A percentile compares a stretch with the other conserved stretches of the same genome.
Conservation (phyloP, 2,329 filamentous ascomycete species). For the Nemania sp. region DNA sequence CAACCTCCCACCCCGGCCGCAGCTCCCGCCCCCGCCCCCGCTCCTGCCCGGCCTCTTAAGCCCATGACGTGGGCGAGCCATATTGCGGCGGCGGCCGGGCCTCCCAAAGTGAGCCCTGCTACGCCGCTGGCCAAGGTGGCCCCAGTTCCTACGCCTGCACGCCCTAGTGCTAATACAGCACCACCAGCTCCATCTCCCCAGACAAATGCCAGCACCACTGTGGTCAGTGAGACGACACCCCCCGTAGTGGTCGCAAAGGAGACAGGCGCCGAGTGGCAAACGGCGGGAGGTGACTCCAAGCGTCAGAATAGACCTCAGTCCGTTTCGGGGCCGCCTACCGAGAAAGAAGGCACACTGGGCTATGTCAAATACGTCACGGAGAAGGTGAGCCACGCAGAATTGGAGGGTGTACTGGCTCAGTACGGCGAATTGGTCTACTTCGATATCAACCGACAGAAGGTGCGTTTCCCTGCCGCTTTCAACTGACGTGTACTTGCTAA, state of each 20-base stretch:
- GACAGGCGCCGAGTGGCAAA: conserved; percentile 78
- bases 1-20: conserved; percentile 57
- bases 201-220: conserved; percentile 49
- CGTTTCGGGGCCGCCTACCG: conserved; percentile 59
- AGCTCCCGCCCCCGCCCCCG: conserved; percentile 55
- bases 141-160: conserved; percentile 50
- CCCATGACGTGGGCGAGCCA: conserved; percentile 78
- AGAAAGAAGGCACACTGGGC: conserved; percentile 78
- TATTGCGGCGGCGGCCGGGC: conserved; percentile 60
- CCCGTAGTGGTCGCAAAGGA: conserved; percentile 53
- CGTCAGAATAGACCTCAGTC: conserved; percentile 77
- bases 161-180: conserved; percentile 46
- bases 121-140: conserved; percentile 63
- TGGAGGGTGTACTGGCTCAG: conserved; percentile 71
- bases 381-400: conserved; percentile 75
- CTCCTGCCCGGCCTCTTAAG: conserved; percentile 55
- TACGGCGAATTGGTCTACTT: conserved; percentile 75
- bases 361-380: conserved; percentile 97
- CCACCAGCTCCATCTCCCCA: conserved; percentile 46
- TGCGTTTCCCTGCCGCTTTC: conserved; percentile 47
- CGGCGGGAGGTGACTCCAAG: conserved; percentile 81
- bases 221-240: conserved; percentile 42
- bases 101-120: conserved; percentile 47
- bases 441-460: conserved; percentile 83
- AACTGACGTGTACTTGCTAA: conserved; percentile 34